These are phyloP conservation scores for Candida maltosa DNA, from an alignment of 805 yeast species.

Conservation along the genomic window DNA sequence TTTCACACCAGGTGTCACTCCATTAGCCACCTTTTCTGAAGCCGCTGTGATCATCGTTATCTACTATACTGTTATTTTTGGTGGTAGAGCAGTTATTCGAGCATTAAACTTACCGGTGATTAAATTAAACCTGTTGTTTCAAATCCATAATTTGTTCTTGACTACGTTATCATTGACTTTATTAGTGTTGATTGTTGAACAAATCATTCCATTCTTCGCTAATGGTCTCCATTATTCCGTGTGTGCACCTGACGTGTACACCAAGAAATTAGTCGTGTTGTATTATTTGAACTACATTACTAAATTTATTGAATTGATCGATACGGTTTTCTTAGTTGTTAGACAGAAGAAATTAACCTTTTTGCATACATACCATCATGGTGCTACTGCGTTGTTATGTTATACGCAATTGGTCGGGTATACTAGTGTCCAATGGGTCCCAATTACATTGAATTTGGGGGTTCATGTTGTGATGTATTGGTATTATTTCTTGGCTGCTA, in stretches of 20 bases:
- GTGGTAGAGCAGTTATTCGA: conserved; percentile 69
- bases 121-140: conserved; percentile 74
- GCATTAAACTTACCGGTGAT: conserved; percentile 55
- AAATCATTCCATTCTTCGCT: conserved; percentile 68
- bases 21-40: conserved; percentile 61
- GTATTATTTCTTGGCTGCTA: conserved; percentile 90
- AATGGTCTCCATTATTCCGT: conserved; percentile 84
- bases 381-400: conserved; percentile 94
- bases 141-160: conserved; percentile 76
- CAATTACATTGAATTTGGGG: conserved; percentile 80
- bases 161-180: conserved; percentile 66
- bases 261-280: conserved; percentile 75
- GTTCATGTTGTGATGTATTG: conserved; percentile 97
- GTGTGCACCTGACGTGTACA: conserved; percentile 76
- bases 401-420: conserved; percentile 88
- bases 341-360: conserved; percentile 90
- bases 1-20: conserved; percentile 63
- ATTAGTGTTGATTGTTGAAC: conserved; percentile 74
- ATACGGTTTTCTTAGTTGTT: conserved; percentile 86
- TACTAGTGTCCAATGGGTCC: conserved; percentile 94
- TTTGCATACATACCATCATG: conserved; percentile 95
- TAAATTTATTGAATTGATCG: conserved; percentile 84
- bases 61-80: conserved; percentile 45
- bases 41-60: conserved; percentile 43
- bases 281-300: conserved; percentile 91